Evolutionary conservation across 2,329 filamentous ascomycete genomes (phyloP).

Genomic region (Tothia fuscella): DNA sequence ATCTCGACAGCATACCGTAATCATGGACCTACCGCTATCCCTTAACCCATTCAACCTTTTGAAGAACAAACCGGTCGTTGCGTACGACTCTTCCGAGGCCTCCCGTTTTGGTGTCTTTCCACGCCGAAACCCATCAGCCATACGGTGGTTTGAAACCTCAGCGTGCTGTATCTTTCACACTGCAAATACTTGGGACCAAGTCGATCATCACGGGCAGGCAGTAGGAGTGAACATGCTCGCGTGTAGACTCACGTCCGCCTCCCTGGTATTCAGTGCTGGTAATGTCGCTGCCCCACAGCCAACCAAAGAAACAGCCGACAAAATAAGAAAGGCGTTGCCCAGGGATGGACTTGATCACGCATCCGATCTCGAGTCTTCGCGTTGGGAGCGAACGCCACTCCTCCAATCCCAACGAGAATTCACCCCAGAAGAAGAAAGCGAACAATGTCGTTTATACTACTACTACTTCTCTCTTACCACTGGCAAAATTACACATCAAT

Average conservation of each 20-base stretch:
- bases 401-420: constrained; percentile 14
- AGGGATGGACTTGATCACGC: constrained; percentile 18
- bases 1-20: constrained; percentile 49
- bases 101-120: constrained; percentile 60
- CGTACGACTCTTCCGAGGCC: constrained; percentile 44
- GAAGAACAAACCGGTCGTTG: constrained; percentile 43
- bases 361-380: constrained; percentile 16
- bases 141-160: constrained; percentile 57
- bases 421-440: constrained; percentile 39
- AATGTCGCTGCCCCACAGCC: constrained; percentile 45
- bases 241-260: constrained; percentile 54
- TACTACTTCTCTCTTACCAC: constrained; percentile 41
- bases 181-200: constrained; percentile 56
- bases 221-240: constrained; percentile 49
- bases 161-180: constrained; percentile 62
- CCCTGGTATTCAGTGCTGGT: constrained; percentile 52
- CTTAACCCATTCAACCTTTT: constrained; percentile 51
- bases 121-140: constrained; percentile 41
- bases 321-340: constrained; percentile 26
- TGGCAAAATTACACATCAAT: constrained; percentile 45
- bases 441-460: constrained; percentile 59
- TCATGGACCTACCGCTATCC: constrained; percentile 57
- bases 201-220: constrained; percentile 20
- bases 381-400: constrained; percentile 19
- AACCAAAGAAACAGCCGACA: constrained; percentile 16